phyloP scores from a whole-genome alignment of 192 early-diverging fungal genomes.

The Geranomyces variabilis region DNA sequence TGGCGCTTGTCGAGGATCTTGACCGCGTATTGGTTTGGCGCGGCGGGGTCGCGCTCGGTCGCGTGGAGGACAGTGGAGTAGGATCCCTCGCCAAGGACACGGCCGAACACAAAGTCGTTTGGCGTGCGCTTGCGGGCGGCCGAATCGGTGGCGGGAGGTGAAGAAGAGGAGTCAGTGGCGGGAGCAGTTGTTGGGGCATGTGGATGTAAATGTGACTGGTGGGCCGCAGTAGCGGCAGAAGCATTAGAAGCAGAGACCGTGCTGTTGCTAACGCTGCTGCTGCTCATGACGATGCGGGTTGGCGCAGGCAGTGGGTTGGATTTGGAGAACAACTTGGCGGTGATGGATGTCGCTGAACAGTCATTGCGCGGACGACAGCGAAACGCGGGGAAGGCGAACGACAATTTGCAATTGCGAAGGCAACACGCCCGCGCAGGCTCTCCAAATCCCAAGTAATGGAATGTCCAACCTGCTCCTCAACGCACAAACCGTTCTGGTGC shows the following conservation, averaged over 20 bases:
- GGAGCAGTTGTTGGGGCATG: not conserved
- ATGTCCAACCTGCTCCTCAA: slow-evolving; percentile 21
- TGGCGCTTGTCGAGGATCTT: slow-evolving; percentile 75
- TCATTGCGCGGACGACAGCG: too few species aligned
- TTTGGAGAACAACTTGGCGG: too few species aligned
- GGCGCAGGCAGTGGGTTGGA: too few species aligned
- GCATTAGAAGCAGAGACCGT: too few species aligned
- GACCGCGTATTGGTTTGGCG: slow-evolving; percentile 77
- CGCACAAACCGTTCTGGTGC: slow-evolving; percentile 34
- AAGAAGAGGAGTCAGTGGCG: not conserved
- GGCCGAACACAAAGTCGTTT: slow-evolving; percentile 84
- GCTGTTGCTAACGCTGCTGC: too few species aligned
- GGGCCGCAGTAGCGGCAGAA: too few species aligned
- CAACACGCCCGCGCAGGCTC: too few species aligned
- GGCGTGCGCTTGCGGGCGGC: slow-evolving; percentile 62
- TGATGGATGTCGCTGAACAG: too few species aligned
- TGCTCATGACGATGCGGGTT: not conserved
- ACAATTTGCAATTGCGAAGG: too few species aligned
- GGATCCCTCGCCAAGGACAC: slow-evolving; percentile 88
- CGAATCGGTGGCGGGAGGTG: not conserved
- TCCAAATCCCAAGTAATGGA: slow-evolving; percentile 7
- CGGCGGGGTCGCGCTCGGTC: slow-evolving; percentile 60
- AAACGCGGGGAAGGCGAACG: too few species aligned
- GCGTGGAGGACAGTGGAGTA: slow-evolving; percentile 92
- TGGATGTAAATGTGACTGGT: too few species aligned